These are phyloP conservation scores for Alternaria longipes DNA, from an alignment of 2,329 filamentous ascomycete genomes.

Conservation along the genomic window DNA sequence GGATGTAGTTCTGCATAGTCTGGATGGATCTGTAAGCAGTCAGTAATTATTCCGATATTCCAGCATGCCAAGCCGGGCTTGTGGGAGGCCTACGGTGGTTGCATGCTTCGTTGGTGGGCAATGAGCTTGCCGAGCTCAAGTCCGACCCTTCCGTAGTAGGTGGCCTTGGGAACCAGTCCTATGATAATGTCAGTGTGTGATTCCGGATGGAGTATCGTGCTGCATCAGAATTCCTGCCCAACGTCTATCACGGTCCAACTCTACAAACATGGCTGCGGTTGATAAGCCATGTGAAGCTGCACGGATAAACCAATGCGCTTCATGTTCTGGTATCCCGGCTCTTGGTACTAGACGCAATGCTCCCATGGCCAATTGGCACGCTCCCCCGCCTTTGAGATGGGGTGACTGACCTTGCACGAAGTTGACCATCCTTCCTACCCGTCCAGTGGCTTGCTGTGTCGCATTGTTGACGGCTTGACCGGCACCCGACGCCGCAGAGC, in stretches of 20 bases:
- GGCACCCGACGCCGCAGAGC: slow-evolving; percentile 77
- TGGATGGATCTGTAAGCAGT: slow-evolving; percentile 69
- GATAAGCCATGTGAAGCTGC: slow-evolving; percentile 23
- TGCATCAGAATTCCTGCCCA: not conserved
- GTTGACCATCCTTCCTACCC: slow-evolving; percentile 72
- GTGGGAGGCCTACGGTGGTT: slow-evolving; percentile 79
- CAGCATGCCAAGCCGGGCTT: not conserved
- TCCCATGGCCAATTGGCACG: slow-evolving; percentile 5
- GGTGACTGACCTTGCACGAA: slow-evolving; percentile 83
- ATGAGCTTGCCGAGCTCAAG: slow-evolving; percentile 89
- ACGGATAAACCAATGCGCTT: slow-evolving; percentile 29
- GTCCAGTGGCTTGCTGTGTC: slow-evolving; percentile 63
- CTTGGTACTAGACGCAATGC: not conserved
- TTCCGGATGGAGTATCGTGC: not conserved
- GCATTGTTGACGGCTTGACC: slow-evolving; percentile 63
- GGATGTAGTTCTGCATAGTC: slow-evolving; percentile 88
- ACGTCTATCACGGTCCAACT: not conserved
- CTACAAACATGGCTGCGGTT: slow-evolving; percentile 10
- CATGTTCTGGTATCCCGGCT: not conserved
- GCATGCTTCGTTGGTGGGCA: slow-evolving; percentile 88
- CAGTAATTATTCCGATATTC: slow-evolving; percentile 25
- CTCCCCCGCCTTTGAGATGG: slow-evolving; percentile 16
- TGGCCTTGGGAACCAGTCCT: slow-evolving; percentile 85
- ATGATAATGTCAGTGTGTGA: slow-evolving; percentile 29
- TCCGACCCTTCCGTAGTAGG: slow-evolving; percentile 92